Percentiles rank a stretch among this genome's conserved stretches.
phyloP scores from a whole-genome alignment of 805 yeast genomes.

The Phaffomyces opuntiae region DNA sequence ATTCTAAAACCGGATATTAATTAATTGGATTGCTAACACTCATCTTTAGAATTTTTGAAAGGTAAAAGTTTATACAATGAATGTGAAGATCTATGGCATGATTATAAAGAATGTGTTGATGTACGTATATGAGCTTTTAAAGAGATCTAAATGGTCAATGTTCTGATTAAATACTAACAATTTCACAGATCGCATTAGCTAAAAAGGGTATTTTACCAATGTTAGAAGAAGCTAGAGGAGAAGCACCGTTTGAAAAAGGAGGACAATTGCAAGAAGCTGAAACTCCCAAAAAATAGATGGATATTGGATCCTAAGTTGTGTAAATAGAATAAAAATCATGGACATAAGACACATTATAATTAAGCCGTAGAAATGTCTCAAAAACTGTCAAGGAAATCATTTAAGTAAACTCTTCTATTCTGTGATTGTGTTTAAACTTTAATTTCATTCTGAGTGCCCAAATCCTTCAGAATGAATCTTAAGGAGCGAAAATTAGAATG shows the following conservation, averaged over 20 bases:
- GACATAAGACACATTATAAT: too few relatives aligned
- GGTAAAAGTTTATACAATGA: constrained; percentile 61
- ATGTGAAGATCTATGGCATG: constrained; percentile 85
- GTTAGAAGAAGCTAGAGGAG: constrained; percentile 83
- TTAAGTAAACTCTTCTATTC: too few relatives aligned
- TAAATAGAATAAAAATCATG: constrained; percentile 5
- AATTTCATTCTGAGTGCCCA: too few relatives aligned
- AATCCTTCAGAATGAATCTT: too few relatives aligned
- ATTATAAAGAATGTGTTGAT: constrained; percentile 83
- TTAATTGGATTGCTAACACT: neutral
- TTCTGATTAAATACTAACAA: neutral
- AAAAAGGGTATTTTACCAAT: constrained; percentile 74
- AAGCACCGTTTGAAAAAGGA: constrained; percentile 78
- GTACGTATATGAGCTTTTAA: constrained; percentile 20
- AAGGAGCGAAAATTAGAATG: too few relatives aligned
- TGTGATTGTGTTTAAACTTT: too few relatives aligned
- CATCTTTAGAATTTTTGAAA: constrained; percentile 45
- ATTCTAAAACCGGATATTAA: neutral
- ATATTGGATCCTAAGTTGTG: neutral
- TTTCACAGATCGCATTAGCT: constrained; percentile 41
- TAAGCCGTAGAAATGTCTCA: too few relatives aligned
- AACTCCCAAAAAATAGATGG: constrained; percentile 1
- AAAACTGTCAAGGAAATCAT: too few relatives aligned
- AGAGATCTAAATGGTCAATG: too few relatives aligned
- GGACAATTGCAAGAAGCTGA: constrained; percentile 28